Evolutionary conservation across 345 rosid genomes (phyloP).

Genomic region (Cardamine occulta): DNA sequence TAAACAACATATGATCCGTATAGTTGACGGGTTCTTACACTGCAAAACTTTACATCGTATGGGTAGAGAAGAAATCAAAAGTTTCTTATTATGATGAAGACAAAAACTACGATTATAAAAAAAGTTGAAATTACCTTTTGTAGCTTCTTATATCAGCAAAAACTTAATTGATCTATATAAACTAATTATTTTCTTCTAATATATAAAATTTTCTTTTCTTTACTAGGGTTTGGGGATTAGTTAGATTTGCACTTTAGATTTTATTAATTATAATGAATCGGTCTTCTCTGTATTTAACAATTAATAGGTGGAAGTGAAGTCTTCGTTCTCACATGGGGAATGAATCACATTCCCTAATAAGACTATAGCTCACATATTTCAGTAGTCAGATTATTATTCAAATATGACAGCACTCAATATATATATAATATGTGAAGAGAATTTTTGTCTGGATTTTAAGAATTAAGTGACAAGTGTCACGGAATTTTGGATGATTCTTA

Average conservation of each 20-base stretch:
- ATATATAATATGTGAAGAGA: conserved; percentile 26
- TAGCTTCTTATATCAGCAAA: neutral
- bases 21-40: too few relatives aligned
- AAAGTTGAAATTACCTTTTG: neutral
- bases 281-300: conserved; percentile 20
- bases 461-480: conserved; percentile 33
- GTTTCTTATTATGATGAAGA: too few relatives aligned
- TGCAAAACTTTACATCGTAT: too few relatives aligned
- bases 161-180: neutral
- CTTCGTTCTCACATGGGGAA: conserved; percentile 40
- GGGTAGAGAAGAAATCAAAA: too few relatives aligned
- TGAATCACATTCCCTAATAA: conserved; percentile 32
- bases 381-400: conserved; percentile 7
- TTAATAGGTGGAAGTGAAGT: conserved; percentile 39
- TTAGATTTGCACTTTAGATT: conserved; percentile 20
- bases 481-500: conserved; percentile 32
- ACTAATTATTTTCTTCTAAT: too few relatives aligned
- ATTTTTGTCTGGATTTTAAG: conserved; percentile 33
- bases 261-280: neutral
- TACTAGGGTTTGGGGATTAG: conserved; percentile 21
- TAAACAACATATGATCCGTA: too few relatives aligned
- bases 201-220: neutral
- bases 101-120: neutral
- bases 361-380: conserved; percentile 10
- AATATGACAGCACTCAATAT: conserved; percentile 7